Evolutionary conservation across 2,329 filamentous ascomycete species (phyloP).

Genomic region (Fusarium torreyae): DNA sequence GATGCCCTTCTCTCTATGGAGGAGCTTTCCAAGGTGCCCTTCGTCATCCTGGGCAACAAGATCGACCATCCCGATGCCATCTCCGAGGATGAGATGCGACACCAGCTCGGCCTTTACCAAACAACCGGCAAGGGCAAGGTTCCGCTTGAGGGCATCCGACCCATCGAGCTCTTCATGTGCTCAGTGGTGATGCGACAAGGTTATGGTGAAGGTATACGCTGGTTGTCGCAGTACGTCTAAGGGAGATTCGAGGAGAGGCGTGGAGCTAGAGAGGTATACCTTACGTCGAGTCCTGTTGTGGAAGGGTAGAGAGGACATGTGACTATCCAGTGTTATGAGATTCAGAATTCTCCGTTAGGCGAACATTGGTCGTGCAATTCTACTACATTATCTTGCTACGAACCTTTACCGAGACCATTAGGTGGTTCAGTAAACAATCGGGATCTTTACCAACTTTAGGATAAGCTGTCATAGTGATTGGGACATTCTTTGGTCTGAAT

Average conservation of each 20-base stretch:
- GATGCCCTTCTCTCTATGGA: constrained; percentile 97
- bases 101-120: constrained; percentile 94
- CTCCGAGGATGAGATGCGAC: constrained; percentile 93
- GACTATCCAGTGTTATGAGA: constrained; percentile 52
- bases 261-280: constrained; percentile 41
- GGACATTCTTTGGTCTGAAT: too few relatives aligned
- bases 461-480: too few relatives aligned
- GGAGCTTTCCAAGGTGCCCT: constrained; percentile 94
- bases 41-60: constrained; percentile 98
- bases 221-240: constrained; percentile 94
- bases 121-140: constrained; percentile 97
- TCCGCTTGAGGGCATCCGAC: constrained; percentile 89
- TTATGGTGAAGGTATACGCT: constrained; percentile 91
- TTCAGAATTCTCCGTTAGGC: constrained; percentile 56
- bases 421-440: too few relatives aligned
- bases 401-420: not conserved
- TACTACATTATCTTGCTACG: constrained; percentile 42
- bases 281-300: constrained; percentile 35
- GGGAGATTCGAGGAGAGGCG: constrained; percentile 33
- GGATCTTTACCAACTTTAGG: too few relatives aligned
- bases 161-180: constrained; percentile 99
- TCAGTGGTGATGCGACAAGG: constrained; percentile 98
- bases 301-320: constrained; percentile 36
- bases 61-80: constrained; percentile 98
- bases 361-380: constrained; percentile 55